Evolutionary conservation across 306 rosid species (phyloP).

Genomic region (Malus asiatica): DNA sequence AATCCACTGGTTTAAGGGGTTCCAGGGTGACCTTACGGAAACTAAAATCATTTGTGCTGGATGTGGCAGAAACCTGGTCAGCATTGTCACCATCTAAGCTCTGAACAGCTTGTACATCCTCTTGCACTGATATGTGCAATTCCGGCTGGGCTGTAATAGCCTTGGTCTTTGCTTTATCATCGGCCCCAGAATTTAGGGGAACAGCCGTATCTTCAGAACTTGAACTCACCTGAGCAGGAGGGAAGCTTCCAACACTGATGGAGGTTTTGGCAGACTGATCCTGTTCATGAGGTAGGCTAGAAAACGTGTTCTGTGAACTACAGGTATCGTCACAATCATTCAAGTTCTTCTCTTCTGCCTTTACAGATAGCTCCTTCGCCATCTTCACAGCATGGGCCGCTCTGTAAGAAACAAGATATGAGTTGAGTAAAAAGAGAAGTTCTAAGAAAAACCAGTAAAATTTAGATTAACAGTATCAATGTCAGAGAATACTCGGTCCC

Average conservation of each 20-base stretch:
- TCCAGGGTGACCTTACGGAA: conserved; percentile 41
- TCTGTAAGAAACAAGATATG: conserved; percentile 44
- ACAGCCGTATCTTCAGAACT: conserved; percentile 75
- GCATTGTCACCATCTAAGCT: conserved; percentile 59
- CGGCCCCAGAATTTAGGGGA: conserved; percentile 27
- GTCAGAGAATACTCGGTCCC: background rate
- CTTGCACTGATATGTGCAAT: conserved; percentile 36
- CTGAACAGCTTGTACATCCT: conserved; percentile 43
- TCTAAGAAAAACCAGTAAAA: background rate
- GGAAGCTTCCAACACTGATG: conserved; percentile 91
- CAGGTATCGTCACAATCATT: conserved; percentile 74
- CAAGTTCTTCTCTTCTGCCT: conserved; percentile 65
- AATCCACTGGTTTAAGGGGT: conserved; percentile 42
- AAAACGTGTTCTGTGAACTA: conserved; percentile 86
- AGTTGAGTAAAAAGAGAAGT: conserved; percentile 4
- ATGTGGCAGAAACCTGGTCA: conserved; percentile 62
- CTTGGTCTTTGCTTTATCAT: conserved; percentile 42
- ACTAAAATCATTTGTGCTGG: conserved; percentile 58
- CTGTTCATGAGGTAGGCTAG: conserved; percentile 81
- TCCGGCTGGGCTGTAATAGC: conserved; percentile 31
- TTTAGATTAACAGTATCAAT: background rate
- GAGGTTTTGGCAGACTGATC: conserved; percentile 82
- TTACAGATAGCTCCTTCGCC: conserved; percentile 86
- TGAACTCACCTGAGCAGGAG: conserved; percentile 77
- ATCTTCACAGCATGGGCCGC: conserved; percentile 91